Percentiles rank a stretch among this genome's conserved stretches.
These are phyloP conservation scores for Dalechampia spathulata DNA, from an alignment of 441 rosid species.

Conservation along the genomic window DNA sequence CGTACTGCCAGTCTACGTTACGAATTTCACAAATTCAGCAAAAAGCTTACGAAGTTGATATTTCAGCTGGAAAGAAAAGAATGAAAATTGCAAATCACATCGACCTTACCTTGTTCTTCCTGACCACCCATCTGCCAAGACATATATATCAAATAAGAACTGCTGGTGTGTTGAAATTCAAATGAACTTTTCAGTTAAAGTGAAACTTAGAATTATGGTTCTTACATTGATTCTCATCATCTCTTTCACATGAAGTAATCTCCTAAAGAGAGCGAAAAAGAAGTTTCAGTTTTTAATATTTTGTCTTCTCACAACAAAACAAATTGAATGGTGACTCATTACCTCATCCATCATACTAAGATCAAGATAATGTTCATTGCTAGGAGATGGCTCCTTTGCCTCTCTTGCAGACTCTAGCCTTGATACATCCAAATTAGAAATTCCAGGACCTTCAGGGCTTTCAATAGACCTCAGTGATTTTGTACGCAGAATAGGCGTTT, in stretches of 20 bases:
- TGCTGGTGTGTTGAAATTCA: not conserved
- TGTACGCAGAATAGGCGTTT: conserved; percentile 46
- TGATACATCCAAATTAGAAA: conserved; percentile 18
- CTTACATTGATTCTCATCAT: conserved; percentile 42
- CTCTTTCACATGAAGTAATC: conserved; percentile 27
- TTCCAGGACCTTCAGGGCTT: conserved; percentile 36
- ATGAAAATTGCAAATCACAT: not conserved
- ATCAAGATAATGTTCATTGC: conserved; percentile 38
- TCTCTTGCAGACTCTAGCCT: conserved; percentile 21
- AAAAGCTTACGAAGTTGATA: not conserved
- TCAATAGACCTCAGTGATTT: conserved; percentile 33
- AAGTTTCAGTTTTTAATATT: not conserved
- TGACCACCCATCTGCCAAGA: conserved; percentile 54
- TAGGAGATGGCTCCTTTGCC: conserved; percentile 17
- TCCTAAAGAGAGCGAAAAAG: conserved; percentile 30
- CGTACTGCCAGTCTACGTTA: conserved; percentile 40
- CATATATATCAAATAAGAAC: conserved; percentile 12
- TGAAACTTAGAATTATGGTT: conserved; percentile 8
- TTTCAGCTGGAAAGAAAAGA: conserved; percentile 6
- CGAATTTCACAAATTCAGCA: conserved; percentile 12
- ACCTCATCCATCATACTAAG: conserved; percentile 41
- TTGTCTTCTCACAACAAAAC: not conserved
- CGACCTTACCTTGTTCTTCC: conserved; percentile 52
- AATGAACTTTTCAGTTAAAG: conserved; percentile 6
- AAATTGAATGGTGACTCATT: conserved; percentile 7